Conservation (phyloP, 2,329 filamentous ascomycete genomes). For the Cordyceps militaris region DNA sequence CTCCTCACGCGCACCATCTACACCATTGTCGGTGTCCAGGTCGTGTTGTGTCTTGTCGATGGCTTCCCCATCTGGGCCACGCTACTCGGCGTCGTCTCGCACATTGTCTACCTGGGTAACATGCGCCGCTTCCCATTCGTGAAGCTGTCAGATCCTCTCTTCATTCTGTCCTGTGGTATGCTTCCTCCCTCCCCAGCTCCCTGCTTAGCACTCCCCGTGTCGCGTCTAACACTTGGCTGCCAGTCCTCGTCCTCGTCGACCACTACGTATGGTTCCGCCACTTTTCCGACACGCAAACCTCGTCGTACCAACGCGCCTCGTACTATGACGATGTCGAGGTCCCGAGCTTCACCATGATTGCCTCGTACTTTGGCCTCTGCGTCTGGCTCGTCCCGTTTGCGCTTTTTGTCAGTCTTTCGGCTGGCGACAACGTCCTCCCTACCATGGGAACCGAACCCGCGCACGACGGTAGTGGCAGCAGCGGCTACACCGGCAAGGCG, state of each 20-base stretch:
- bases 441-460: conserved; percentile 69
- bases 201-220: neutral
- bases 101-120: conserved; percentile 83
- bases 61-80: conserved; percentile 74
- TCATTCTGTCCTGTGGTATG: conserved; percentile 74
- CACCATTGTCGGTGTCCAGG: conserved; percentile 65
- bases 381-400: conserved; percentile 96
- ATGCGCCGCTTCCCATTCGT: conserved; percentile 70
- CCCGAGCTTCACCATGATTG: conserved; percentile 87
- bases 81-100: conserved; percentile 67
- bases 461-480: conserved; percentile 35
- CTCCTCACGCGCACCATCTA: conserved; percentile 84
- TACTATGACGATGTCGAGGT: conserved; percentile 57
- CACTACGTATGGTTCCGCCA: conserved; percentile 96
- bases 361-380: conserved; percentile 90
- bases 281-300: conserved; percentile 62
- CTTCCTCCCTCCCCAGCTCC: conserved; percentile 6
- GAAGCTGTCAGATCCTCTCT: conserved; percentile 79
- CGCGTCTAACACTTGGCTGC: neutral
- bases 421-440: conserved; percentile 89
- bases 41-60: conserved; percentile 72
- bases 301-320: conserved; percentile 50
- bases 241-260: conserved; percentile 76
- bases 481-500: conserved; percentile 21
- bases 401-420: conserved; percentile 87